A percentile compares a stretch with the other conserved stretches of the same genome.
These are phyloP conservation scores for Arxiozyma telluris DNA, from an alignment of 1,139 yeast genomes.

Conservation along the genomic window DNA sequence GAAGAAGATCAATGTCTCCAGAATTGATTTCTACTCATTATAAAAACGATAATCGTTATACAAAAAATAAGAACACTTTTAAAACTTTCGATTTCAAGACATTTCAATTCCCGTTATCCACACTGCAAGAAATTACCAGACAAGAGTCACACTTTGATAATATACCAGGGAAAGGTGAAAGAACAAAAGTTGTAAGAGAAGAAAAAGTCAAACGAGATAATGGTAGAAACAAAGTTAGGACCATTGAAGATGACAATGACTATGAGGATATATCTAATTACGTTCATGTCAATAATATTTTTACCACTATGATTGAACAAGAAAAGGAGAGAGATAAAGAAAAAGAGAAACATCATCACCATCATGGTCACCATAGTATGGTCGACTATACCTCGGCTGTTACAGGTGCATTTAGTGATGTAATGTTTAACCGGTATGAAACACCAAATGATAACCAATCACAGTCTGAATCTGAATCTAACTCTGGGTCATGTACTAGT, in stretches of 20 bases:
- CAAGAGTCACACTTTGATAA: not conserved
- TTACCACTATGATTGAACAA: constrained; percentile 3
- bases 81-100: constrained; percentile 2
- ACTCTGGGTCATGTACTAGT: not conserved
- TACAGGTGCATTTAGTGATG: constrained; percentile 18
- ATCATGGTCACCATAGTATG: constrained; percentile 5
- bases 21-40: not conserved
- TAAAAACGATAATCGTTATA: not conserved
- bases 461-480: not conserved
- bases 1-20: constrained; percentile 1
- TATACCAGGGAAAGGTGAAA: not conserved
- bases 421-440: constrained; percentile 9
- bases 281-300: constrained; percentile 3
- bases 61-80: not conserved
- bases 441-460: not conserved
- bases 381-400: constrained; percentile 16
- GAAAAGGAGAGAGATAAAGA: constrained; percentile 2
- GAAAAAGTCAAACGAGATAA: constrained; percentile 4
- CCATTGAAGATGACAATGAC: constrained; percentile 3
- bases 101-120: constrained; percentile 1
- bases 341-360: constrained; percentile 4
- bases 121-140: not conserved
- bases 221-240: constrained; percentile 2
- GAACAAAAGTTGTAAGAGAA: not conserved
- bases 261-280: constrained; percentile 2